Conservation (phyloP, 495 filamentous ascomycete species). For the Aspergillus ostianus region DNA sequence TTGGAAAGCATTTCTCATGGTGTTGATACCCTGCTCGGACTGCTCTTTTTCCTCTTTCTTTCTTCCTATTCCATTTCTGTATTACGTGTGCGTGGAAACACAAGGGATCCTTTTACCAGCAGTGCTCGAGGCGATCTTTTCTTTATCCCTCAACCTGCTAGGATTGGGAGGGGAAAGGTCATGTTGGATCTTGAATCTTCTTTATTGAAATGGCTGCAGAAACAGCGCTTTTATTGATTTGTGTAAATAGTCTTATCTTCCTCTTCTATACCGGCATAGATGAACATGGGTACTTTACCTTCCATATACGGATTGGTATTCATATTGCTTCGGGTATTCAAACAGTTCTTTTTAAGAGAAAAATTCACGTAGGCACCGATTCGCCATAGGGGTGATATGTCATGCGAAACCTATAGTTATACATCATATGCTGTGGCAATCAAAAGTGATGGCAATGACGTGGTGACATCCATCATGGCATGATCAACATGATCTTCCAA, state of each 20-base stretch:
- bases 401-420: no score
- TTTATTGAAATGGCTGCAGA: constrained; percentile 2
- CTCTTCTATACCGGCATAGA: constrained; percentile 11
- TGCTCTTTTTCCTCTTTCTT: constrained; percentile 16
- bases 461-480: no score
- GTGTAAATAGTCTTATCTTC: constrained; percentile 36
- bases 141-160: not conserved
- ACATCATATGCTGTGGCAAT: no score
- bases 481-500: no score
- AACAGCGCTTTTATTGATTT: constrained; percentile 7
- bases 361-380: no score
- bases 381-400: no score
- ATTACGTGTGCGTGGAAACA: constrained; percentile 9
- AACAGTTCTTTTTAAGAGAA: no score
- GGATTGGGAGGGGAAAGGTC: constrained; percentile 5
- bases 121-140: constrained; percentile 9
- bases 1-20: constrained; percentile 46
- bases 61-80: not conserved
- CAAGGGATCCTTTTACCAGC: constrained; percentile 9
- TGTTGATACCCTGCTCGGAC: constrained; percentile 49
- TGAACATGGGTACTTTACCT: not conserved
- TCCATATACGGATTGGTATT: not conserved
- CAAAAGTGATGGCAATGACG: no score
- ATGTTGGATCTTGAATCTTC: not conserved
- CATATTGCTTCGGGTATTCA: no score